Percentiles rank a stretch among this genome's conserved stretches.
These are phyloP conservation scores for Lachancea thermotolerans DNA, from an alignment of 805 yeast genomes.

Conservation along the genomic window DNA sequence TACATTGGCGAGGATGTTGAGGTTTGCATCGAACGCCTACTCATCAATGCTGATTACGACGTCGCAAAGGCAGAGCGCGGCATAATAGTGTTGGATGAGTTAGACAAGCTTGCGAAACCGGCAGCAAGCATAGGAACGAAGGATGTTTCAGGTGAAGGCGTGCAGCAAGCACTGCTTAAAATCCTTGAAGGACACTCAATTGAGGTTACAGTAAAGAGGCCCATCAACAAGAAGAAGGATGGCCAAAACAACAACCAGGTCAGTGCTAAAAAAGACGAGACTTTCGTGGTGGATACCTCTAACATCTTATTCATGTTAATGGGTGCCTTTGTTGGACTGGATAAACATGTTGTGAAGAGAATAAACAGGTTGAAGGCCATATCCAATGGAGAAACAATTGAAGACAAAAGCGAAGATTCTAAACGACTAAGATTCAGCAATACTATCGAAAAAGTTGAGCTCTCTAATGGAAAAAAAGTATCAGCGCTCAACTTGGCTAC, in stretches of 20 bases:
- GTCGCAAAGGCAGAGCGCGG: constrained; percentile 49
- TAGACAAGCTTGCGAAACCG: constrained; percentile 51
- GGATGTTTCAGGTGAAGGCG: constrained; percentile 61
- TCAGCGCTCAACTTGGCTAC: constrained; percentile 41
- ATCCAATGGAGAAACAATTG: neutral
- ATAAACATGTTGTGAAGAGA: constrained; percentile 40
- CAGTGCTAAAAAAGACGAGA: constrained; percentile 35
- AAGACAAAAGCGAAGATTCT: constrained; percentile 9
- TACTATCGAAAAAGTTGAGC: constrained; percentile 31
- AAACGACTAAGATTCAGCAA: constrained; percentile 19
- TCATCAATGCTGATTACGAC: constrained; percentile 45
- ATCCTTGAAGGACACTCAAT: constrained; percentile 52
- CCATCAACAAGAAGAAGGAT: constrained; percentile 27
- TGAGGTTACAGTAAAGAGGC: constrained; percentile 41
- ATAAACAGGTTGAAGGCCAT: constrained; percentile 25
- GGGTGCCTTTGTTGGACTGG: constrained; percentile 60
- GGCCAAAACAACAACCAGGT: constrained; percentile 30
- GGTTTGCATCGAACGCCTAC: constrained; percentile 45
- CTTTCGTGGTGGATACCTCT: constrained; percentile 46
- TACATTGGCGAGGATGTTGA: constrained; percentile 62
- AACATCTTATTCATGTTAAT: constrained; percentile 49
- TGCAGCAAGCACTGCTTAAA: constrained; percentile 52
- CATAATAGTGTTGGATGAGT: constrained; percentile 52
- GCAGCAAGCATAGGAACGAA: constrained; percentile 41
- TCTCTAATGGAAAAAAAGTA: constrained; percentile 33